Evolutionary conservation across 2,329 filamentous ascomycete genomes (phyloP), one percentile per base, ranked within the genome.

Genomic region (Thelonectria olida): DNA sequence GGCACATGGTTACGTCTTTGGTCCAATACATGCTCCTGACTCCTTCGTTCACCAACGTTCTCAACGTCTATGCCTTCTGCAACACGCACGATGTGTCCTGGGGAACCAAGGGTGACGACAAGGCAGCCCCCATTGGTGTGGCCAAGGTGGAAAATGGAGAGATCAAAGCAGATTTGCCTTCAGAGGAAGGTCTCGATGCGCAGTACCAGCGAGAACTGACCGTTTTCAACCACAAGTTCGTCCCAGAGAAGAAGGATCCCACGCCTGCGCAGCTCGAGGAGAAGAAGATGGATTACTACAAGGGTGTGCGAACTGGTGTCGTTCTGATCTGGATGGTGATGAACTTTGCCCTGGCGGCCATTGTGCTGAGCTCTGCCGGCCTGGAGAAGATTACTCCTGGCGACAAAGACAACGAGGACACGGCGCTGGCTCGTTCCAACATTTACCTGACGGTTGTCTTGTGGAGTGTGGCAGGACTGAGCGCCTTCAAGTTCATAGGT

Each of bases 1-100:
- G 96, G 95, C 96, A 99, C 81, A 98, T 99, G 93, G 85, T 97
- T 77, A 98, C 96, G n/a, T 90, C 91, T 59, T 93, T 98, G 78
- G 78, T 93, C 49, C 96, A 98, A 85, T 99, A 99, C 77, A 89
- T 98, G 70, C 87, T 98, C 41, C 85, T 99, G 59, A 97, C 94
- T 1, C 96, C 96, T 0, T 97, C 94, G 1, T 99, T 97, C 80
- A 96, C 96, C 82, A 99, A 98, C 79, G 94, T 98, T 61, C 89
- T 99, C 72, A 99, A 98, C 82, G 96, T 99, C 58, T 99, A 98
- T 79, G 95, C 95, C 63, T 99, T 99, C 80, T 98, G 96, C 83
- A 99, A 99, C 81, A 97, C 95, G 0, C 96, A 99, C 85, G 96
- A 99, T 76, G 93, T 99, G 19, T 97, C 94, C 0, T 99, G 96